Evolutionary conservation across 2,329 filamentous ascomycete species (phyloP).

Genomic region (Geosmithia morbida): DNA sequence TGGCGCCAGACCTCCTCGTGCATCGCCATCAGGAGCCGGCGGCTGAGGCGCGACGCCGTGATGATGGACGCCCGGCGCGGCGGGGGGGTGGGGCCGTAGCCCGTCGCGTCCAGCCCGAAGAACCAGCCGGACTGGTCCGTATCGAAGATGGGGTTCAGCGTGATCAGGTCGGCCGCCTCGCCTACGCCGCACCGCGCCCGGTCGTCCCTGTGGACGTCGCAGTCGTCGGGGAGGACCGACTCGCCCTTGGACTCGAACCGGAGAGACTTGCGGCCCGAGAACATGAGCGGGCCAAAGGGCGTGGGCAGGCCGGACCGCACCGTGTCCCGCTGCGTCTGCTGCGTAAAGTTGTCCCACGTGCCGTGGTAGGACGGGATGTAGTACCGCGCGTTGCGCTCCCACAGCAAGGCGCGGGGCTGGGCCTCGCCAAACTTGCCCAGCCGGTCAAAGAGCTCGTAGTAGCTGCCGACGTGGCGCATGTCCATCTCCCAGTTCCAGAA

Average conservation of each 20-base stretch:
- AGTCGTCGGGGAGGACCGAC: constrained; percentile 38
- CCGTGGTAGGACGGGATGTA: constrained; percentile 61
- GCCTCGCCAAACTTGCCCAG: constrained; percentile 50
- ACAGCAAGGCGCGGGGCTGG: constrained; percentile 58
- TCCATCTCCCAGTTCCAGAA: constrained; percentile 64
- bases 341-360: constrained; percentile 56
- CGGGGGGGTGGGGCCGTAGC: constrained; percentile 40
- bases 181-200: constrained; percentile 46
- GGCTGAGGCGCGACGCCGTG: constrained; percentile 53
- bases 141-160: constrained; percentile 65
- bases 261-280: constrained; percentile 30
- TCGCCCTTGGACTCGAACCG: constrained; percentile 36
- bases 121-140: constrained; percentile 59
- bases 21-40: constrained; percentile 54
- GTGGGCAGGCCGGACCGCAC: constrained; percentile 32
- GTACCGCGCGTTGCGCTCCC: constrained; percentile 66
- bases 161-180: constrained; percentile 63
- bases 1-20: constrained; percentile 56
- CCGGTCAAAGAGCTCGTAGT: constrained; percentile 60
- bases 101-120: constrained; percentile 54
- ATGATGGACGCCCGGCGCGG: constrained; percentile 57
- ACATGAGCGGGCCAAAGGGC: constrained; percentile 54
- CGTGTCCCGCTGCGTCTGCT: constrained; percentile 48
- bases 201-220: constrained; percentile 34
- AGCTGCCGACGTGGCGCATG: constrained; percentile 48